Base-by-base conservation (phyloP, 2,329 filamentous ascomycete species). In the Diaporthe caulivora region DNA sequence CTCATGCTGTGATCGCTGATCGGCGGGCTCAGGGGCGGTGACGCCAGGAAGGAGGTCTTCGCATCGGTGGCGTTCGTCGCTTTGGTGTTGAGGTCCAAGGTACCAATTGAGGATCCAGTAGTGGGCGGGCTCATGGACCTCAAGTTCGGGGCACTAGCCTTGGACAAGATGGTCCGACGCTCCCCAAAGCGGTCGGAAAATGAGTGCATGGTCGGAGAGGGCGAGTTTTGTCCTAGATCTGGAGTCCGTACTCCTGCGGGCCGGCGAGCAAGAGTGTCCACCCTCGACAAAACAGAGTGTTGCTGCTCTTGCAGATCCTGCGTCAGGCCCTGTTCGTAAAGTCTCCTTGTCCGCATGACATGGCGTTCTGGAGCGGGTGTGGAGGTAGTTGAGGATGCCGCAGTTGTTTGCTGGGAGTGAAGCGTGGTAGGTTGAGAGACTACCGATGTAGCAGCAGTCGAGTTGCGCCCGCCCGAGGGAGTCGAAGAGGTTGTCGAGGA, bases 381-480 rank as follows among this genome's bases (percentile, higher is more conserved):
- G 8, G 85, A 81, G 53, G 78, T 80, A 3, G 83, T 77, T 1
- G 84, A 84, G 6, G 78, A 80, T 6, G 86, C 78, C 17, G 82
- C 80, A 0, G 82, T 51, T 31, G 44, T 78, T 26, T 84, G 80
- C 13, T 82, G 78, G 1, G 86, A 81, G 44, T 87, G 86, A 1
- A 89, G 88, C 3, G 86, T 81, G 0, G 88, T 81, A 21, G 85
- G 85, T 74, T 96, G 94, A 0, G 95, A 97, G n/a, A 92, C 91
- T 67, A 97, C 86, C 0, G 96, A 98, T 0, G 95, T 98, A 3
- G 95, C 95, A 9, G 95, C 94, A 1, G 95, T 98, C 0, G 96
- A 98, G 71, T 91, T 92, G 37, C 94, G 92, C 34, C 90, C 90
- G 51, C 92, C 88, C 0, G 91, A 92, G 8, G 91, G 92, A 5